Base-by-base conservation (phyloP, 2,329 filamentous ascomycete species). In the Fusarium buxicola region DNA sequence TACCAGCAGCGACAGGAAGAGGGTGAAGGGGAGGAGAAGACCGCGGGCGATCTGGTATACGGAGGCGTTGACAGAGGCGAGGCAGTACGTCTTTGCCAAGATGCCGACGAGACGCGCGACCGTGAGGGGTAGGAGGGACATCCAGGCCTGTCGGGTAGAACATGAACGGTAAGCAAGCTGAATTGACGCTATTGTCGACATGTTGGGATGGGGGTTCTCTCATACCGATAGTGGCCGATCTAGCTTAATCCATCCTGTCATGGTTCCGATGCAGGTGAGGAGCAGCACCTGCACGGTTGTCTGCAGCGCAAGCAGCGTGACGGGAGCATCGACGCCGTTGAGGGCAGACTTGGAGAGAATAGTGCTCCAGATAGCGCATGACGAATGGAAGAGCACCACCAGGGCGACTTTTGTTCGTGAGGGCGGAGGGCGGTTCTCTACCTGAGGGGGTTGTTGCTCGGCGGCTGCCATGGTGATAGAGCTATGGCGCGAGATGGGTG, bases 71-170 rank as follows among this genome's bases (percentile, higher is more conserved):
- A 70, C 68, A 1, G 68, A 70, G 47, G 68, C 68, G 51, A 70
- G 68, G 46, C 68, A 70, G 65, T 70, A 70, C 3, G 68, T 70
- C 68, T 70, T 70, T 32, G 68, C 68, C 54, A 70, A 60, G 38
- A 70, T 70, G 30, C 68, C 68, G 15, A 70, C 56, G 7, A 70
- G 63, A 48, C 68, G 68, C 6, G 68, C 68, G 40, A 66, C 46
- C 18, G 68, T 70, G 55, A 70, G 65, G 47, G 68, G 68, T 25
- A 70, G 65, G 18, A 70, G 58, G 39, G 65, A 40, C 30, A 63
- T 58, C 68, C 68, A 70, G 24, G 68, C 68, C 67, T 69, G 16
- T 16, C 18, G 24, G 8, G 15, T 21, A 13, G 11, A 34, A 15
- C n/a, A 31, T 41, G n/a, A 32, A 24, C 28, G 13, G 47, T 45